A percentile compares a stretch with the other conserved stretches of the same genome.
Conservation (phyloP, 768 basidiomycete genomes). For the Trametes gibbosa region DNA sequence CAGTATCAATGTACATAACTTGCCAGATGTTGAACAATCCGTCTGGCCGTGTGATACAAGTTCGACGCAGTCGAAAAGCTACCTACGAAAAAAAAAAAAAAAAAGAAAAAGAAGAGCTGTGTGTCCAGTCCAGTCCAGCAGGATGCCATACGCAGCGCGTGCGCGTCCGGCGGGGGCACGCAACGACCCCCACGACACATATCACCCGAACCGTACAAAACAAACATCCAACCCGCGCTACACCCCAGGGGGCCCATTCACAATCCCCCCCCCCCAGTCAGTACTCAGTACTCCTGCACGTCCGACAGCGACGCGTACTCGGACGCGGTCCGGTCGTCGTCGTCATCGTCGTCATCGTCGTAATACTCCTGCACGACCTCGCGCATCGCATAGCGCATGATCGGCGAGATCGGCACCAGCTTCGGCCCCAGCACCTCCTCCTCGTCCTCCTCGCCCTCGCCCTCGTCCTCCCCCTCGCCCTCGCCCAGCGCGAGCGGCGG, state of each 20-base stretch:
- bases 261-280: not conserved
- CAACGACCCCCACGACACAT: too few relatives aligned
- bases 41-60: too few relatives aligned
- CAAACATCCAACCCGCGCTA: too few relatives aligned
- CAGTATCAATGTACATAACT: too few relatives aligned
- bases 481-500: conserved; percentile 37
- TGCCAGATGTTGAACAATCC: too few relatives aligned
- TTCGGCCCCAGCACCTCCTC: conserved; percentile 69
- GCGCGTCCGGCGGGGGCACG: not conserved
- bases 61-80: not conserved
- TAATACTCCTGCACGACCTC: conserved; percentile 83
- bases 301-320: conserved; percentile 81
- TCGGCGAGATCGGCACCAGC: conserved; percentile 72
- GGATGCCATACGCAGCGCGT: too few relatives aligned
- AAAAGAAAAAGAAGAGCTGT: too few relatives aligned
- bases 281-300: conserved; percentile 63
- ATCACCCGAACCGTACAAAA: too few relatives aligned
- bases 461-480: too few relatives aligned
- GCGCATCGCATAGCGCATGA: conserved; percentile 82
- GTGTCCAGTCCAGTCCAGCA: not conserved
- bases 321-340: conserved; percentile 67
- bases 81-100: not conserved
- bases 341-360: conserved; percentile 74
- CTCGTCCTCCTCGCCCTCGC: conserved; percentile 38
- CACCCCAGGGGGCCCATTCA: not conserved